Conservation (phyloP, 306 rosid genomes). For the Cajanus cajan region DNA sequence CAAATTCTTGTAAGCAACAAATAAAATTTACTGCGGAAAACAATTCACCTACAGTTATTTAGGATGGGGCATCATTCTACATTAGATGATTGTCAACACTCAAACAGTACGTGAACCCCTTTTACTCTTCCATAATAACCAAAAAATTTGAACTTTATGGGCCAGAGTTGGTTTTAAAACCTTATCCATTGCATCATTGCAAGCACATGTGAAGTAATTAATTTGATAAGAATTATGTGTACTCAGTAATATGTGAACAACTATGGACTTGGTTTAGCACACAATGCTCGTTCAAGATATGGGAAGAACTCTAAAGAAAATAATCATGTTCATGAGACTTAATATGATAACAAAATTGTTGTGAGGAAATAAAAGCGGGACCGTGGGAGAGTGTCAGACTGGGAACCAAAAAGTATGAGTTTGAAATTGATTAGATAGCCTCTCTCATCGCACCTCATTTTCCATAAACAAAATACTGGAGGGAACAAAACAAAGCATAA, state of each 20-base stretch:
- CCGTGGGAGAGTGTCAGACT: not conserved
- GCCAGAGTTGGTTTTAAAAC: not conserved
- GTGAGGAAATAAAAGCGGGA: not conserved
- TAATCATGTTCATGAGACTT: not conserved
- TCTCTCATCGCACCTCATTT: not conserved
- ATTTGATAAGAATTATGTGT: not conserved
- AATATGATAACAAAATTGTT: too few species aligned
- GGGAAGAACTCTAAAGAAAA: not conserved
- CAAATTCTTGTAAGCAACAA: too few species aligned
- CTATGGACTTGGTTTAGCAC: not conserved
- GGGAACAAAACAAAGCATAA: too few species aligned
- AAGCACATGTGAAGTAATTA: constrained; percentile 23
- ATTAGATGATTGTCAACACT: not conserved
- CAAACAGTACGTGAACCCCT: not conserved
- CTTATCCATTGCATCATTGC: constrained; percentile 25
- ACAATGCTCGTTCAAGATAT: not conserved
- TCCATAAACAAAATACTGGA: not conserved
- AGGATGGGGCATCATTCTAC: not conserved
- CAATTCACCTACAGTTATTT: not conserved
- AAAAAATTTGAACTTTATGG: not conserved
- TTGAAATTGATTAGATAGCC: not conserved
- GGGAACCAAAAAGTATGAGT: not conserved
- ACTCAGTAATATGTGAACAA: not conserved
- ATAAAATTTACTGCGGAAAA: not conserved
- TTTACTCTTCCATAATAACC: not conserved